These are phyloP conservation scores for Rhynchospora tenuis DNA, from an alignment of 176 grass and related monocot genomes.

Conservation along the genomic window DNA sequence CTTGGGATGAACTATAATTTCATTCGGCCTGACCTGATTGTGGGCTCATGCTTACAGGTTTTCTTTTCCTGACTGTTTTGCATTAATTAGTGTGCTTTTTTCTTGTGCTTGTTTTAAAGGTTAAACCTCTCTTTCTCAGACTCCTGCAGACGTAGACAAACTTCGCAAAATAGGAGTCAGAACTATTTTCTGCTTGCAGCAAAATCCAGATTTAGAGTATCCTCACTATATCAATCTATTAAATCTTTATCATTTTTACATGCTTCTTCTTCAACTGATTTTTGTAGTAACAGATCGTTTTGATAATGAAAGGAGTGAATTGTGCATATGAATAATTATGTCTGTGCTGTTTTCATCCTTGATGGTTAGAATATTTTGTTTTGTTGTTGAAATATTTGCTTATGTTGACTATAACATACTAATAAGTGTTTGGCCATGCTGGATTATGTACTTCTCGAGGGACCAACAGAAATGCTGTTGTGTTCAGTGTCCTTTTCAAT, in stretches of 20 bases:
- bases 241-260: constrained; percentile 11
- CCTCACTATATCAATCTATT: constrained; percentile 11
- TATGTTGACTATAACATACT: neutral
- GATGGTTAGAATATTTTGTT: too few species aligned
- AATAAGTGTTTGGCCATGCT: neutral
- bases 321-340: neutral
- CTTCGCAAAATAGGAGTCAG: constrained; percentile 81
- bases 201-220: constrained; percentile 95
- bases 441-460: neutral
- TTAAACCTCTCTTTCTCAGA: constrained; percentile 41
- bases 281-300: neutral
- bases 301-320: neutral
- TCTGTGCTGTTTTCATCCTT: neutral
- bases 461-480: neutral
- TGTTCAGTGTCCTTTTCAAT: neutral
- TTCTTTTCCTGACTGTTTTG: constrained; percentile 18
- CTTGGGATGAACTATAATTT: constrained; percentile 98
- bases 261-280: neutral
- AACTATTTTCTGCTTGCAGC: constrained; percentile 96
- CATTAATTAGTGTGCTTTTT: neutral
- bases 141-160: constrained; percentile 77
- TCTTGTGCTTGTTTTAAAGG: constrained; percentile 29
- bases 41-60: constrained; percentile 98
- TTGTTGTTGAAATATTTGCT: neutral
- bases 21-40: constrained; percentile 82